Percentiles rank a stretch among this genome's conserved stretches.
Conservation (phyloP, 2,329 filamentous ascomycete genomes). For the Colletotrichum ledebouriae region DNA sequence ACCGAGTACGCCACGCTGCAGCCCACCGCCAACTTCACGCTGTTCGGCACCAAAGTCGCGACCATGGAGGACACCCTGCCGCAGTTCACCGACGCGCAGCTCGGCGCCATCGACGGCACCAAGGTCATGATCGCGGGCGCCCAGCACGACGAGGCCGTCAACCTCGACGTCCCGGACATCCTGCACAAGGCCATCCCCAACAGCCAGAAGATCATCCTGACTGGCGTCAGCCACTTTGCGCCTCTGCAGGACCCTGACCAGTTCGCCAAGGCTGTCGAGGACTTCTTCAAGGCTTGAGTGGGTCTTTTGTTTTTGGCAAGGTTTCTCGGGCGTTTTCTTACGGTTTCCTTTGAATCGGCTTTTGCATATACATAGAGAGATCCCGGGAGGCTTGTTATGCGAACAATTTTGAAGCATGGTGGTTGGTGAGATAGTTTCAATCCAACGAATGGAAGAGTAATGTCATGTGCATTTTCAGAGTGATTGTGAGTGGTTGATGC, state of each 20-base stretch:
- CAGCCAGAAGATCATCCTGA: constrained; percentile 53
- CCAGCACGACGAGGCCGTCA: constrained; percentile 56
- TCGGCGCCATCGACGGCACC: constrained; percentile 48
- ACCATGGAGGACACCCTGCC: constrained; percentile 54
- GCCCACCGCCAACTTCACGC: constrained; percentile 52
- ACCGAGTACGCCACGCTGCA: constrained; percentile 54
- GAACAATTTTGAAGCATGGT: background rate
- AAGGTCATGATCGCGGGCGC: constrained; percentile 50
- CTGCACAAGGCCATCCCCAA: constrained; percentile 54
- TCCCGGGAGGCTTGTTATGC: constrained; percentile 3
- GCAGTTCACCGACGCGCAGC: constrained; percentile 48
- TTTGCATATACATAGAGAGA: background rate
- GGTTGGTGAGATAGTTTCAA: constrained; percentile 10
- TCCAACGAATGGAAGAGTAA: constrained; percentile 2
- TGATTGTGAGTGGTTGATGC: too few species aligned
- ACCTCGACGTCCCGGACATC: constrained; percentile 51
- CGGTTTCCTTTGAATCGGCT: background rate
- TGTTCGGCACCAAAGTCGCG: constrained; percentile 54
- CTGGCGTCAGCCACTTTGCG: constrained; percentile 58
- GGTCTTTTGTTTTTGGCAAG: background rate
- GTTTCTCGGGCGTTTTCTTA: background rate
- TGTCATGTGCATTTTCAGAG: too few species aligned
- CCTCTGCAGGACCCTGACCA: constrained; percentile 56
- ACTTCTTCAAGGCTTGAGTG: constrained; percentile 46
- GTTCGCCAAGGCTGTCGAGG: constrained; percentile 50